phyloP scores from a whole-genome alignment of 495 filamentous ascomycete genomes.

The Aspergillus indologenus region DNA sequence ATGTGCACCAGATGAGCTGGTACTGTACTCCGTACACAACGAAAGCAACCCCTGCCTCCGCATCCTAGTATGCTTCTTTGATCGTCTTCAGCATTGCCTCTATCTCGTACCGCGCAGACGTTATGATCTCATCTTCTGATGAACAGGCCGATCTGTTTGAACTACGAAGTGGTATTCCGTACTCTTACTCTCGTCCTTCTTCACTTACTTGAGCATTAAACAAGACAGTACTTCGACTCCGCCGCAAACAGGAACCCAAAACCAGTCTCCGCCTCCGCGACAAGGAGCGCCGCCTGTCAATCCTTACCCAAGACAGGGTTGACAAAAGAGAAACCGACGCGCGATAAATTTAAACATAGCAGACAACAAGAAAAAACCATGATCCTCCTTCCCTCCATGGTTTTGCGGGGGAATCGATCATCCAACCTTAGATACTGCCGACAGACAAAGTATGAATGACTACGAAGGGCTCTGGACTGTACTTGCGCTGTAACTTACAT shows the following conservation, averaged over 20 bases:
- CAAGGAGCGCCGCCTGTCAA: slow-evolving; percentile 1
- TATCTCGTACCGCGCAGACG: neutral
- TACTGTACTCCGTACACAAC: too few relatives aligned
- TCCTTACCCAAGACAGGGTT: neutral
- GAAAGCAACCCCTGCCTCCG: neutral
- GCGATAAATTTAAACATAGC: neutral
- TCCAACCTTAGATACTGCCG: neutral
- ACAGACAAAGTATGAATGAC: neutral
- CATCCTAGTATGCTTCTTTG: too few relatives aligned
- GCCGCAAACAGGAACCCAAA: too few relatives aligned
- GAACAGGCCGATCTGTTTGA: neutral
- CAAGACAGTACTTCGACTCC: neutral
- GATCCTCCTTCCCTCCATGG: neutral
- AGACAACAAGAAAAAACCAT: neutral
- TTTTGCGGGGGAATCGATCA: neutral
- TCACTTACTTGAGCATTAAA: too few relatives aligned
- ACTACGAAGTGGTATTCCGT: neutral
- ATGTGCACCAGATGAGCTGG: neutral
- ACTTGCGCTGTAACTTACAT: too few relatives aligned
- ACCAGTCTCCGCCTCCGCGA: neutral
- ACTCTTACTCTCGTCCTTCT: neutral
- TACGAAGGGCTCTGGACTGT: too few relatives aligned
- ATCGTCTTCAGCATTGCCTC: neutral
- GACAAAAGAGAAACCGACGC: neutral
- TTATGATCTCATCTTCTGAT: neutral